A percentile compares a stretch with the other conserved stretches of the same genome.
phyloP scores from a whole-genome alignment of 2,329 filamentous ascomycete species.

The Fusarium graminum region DNA sequence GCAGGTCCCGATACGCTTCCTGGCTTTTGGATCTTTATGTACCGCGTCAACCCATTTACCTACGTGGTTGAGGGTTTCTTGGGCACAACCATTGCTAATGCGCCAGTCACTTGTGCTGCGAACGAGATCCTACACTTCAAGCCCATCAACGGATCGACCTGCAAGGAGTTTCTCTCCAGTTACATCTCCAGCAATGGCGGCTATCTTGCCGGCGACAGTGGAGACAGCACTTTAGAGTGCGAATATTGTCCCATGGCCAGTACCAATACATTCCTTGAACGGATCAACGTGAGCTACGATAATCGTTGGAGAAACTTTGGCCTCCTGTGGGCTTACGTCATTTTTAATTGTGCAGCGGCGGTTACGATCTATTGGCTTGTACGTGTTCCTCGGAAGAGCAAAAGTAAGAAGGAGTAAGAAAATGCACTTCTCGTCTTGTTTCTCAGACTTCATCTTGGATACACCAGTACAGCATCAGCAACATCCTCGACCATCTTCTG shows the following conservation, averaged over 20 bases:
- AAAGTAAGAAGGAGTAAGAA: constrained; percentile 4
- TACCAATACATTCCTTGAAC: constrained; percentile 53
- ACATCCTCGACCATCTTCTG: no score
- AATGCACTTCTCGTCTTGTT: no score
- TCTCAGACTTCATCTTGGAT: no score
- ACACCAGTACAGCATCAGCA: no score
- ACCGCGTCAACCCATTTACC: constrained; percentile 78
- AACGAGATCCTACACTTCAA: constrained; percentile 18
- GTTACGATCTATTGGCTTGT: constrained; percentile 63
- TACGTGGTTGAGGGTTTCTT: constrained; percentile 78
- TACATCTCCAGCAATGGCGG: constrained; percentile 15
- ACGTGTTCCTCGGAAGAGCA: constrained; percentile 50
- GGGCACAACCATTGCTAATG: constrained; percentile 72
- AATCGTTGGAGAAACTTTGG: constrained; percentile 69
- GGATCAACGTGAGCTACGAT: constrained; percentile 59
- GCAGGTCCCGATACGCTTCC: constrained; percentile 71
- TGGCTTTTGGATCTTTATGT: constrained; percentile 83
- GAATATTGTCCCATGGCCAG: constrained; percentile 57
- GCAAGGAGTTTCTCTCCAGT: constrained; percentile 3
- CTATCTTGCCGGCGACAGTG: constrained; percentile 2
- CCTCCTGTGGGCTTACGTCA: constrained; percentile 64
- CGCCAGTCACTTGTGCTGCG: constrained; percentile 39
- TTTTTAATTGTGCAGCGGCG: constrained; percentile 64
- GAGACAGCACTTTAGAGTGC: constrained; percentile 52
- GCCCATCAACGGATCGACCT: constrained; percentile 4